Conservation (phyloP, 495 filamentous ascomycete species). For the Glonium stellatum region DNA sequence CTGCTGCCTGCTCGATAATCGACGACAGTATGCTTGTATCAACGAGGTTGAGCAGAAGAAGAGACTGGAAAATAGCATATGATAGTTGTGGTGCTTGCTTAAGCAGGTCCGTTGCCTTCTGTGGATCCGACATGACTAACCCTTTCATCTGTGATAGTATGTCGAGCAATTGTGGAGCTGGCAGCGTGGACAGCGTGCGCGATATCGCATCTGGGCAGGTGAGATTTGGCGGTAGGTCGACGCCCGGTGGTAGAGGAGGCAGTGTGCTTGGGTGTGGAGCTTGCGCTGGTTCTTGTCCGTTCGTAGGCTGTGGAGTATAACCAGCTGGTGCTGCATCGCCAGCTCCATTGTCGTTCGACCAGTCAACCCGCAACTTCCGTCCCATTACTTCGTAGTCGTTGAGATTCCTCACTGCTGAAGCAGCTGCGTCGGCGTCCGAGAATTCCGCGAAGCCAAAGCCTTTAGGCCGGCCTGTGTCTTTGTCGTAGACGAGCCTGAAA, state of each 20-base stretch:
- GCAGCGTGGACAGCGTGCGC: conserved; percentile 75
- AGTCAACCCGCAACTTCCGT: conserved; percentile 88
- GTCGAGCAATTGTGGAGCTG: conserved; percentile 84
- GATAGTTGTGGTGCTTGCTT: conserved; percentile 85
- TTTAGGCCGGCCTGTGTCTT: conserved; percentile 89
- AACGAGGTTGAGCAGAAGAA: conserved; percentile 89
- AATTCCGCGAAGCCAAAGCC: conserved; percentile 97
- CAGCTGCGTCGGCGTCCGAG: conserved; percentile 80
- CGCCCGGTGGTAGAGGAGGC: conserved; percentile 76
- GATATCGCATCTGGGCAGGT: conserved; percentile 86
- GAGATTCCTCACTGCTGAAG: conserved; percentile 89
- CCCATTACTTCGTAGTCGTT: conserved; percentile 97
- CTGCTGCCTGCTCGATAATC: conserved; percentile 51
- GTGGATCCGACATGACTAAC: conserved; percentile 70
- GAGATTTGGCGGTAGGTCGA: conserved; percentile 71
- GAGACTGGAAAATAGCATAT: conserved; percentile 92
- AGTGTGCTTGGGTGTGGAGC: conserved; percentile 40
- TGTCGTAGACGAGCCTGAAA: conserved; percentile 92
- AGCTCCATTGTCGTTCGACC: conserved; percentile 80
- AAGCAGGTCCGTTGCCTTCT: conserved; percentile 79
- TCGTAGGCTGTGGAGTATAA: conserved; percentile 39
- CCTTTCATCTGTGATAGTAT: conserved; percentile 92
- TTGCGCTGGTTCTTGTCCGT: conserved; percentile 37
- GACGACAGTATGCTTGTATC: conserved; percentile 54
- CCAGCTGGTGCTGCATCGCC: conserved; percentile 55